Evolutionary conservation across 148 eudicot species (phyloP).

Genomic region (Amaranthus hypochondriacus): DNA sequence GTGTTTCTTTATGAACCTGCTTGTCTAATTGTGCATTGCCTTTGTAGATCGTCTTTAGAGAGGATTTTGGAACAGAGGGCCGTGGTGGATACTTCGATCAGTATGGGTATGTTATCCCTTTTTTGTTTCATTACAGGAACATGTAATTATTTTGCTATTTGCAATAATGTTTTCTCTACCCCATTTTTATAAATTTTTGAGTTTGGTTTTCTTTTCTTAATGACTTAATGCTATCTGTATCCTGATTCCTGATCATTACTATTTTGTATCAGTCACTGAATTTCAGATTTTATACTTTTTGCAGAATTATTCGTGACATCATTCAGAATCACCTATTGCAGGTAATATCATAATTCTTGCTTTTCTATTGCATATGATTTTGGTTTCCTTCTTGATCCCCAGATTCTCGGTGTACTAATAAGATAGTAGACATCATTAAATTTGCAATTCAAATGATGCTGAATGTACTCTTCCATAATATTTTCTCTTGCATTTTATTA

Average conservation of each 20-base stretch:
- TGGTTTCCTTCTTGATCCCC: not conserved
- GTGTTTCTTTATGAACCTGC: not conserved
- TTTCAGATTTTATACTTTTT: not conserved
- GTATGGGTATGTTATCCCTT: constrained; percentile 62
- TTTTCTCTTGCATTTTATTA: constrained; percentile 2
- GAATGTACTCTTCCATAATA: not conserved
- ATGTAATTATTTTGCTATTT: not conserved
- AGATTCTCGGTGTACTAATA: not conserved
- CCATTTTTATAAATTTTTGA: not conserved
- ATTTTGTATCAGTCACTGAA: not conserved
- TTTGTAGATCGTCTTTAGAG: constrained; percentile 90
- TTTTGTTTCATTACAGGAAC: not conserved
- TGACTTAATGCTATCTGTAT: not conserved
- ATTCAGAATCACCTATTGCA: constrained; percentile 95
- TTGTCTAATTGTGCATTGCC: constrained; percentile 5
- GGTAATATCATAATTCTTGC: constrained; percentile 37
- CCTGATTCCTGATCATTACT: not conserved
- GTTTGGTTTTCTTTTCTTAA: not conserved
- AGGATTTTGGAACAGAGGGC: constrained; percentile 97
- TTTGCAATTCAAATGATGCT: not conserved
- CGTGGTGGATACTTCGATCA: constrained; percentile 98
- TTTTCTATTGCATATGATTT: not conserved
- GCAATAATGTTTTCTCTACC: not conserved
- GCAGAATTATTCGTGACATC: constrained; percentile 94
- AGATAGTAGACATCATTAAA: not conserved